Base-by-base conservation (phyloP, 257 asterid species). In the Agastache rugosa region DNA sequence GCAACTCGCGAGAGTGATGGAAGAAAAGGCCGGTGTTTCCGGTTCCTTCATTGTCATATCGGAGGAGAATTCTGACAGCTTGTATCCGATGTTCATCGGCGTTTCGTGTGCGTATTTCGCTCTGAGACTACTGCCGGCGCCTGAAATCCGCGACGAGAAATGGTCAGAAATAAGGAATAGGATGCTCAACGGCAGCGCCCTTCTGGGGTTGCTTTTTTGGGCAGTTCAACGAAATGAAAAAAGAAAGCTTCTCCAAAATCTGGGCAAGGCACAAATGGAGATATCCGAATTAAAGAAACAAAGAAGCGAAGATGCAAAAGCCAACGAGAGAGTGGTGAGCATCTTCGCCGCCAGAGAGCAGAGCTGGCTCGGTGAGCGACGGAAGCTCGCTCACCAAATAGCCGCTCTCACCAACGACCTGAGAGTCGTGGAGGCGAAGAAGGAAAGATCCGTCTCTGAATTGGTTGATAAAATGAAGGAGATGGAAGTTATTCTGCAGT, bases 271-370 rank as follows among this genome's bases (percentile, higher is more conserved):
- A 29, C 73, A 83, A 48, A 75, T 47, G 41, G 83, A 80, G 79
- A 71, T 87, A 20, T 79, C 68, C 4, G 88, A 81, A 29, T 51
- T 93, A 63, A 91, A 85, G 87, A 85, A 75, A 71, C 56, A 77
- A 47, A 80, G 98, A 76, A 89, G 85, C 15, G 97, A 93, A 80
- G 98, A 88, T 23, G 97, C 91, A 15, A 93, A 85, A 67, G 98
- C 98, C 25, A 93, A 93, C 53, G 96, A 83, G 86, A 91, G 81
- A 84, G 97, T 91, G 11, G 86, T 88, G 29, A 55, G 97, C 45
- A 93, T 93, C 73, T 83, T 89, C 71, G 89, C 98, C 11, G 82
- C 89, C 6, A 83, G 93, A 62, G 98, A 91, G 42, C 96, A 93
- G 73, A 67, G 84, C 54, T 93, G 98, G 98, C 80, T 88, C 31